Base-by-base conservation (phyloP, 805 yeast genomes). In the Barnettozyma populi region DNA sequence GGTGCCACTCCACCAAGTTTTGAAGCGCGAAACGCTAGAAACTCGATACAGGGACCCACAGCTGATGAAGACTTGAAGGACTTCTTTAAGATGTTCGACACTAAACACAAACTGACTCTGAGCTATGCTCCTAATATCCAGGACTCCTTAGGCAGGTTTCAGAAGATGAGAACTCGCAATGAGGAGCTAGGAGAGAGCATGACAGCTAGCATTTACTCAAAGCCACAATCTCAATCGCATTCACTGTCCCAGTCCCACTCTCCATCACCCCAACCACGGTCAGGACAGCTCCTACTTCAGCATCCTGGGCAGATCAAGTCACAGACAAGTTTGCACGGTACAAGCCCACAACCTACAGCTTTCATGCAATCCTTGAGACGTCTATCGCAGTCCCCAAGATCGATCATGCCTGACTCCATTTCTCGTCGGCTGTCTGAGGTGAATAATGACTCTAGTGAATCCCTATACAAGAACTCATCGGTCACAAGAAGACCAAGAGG, bases 21-120 rank as follows among this genome's bases (percentile, higher is more conserved):
- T 52, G 72, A 51, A 57, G 13, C 29, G 19, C 43, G 44, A 40
- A 20, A 36, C 34, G 27, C 27, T 14, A 46, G 46, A 34, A 32
- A 23, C 32, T 36, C 18, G 19, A 18, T 36, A 11, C 39, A 19
- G 13, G 5, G 18, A 11, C 31, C 32, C 4, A 24, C 73, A 54
- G 61, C 71, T 38, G 82, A 77, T 47, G 82, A 78, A 47, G 87
- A 81, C 53, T 70, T 86, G 18, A 74, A 83, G 49, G 86, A 84
- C 44, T 86, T 86, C 68, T 84, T 86, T 41, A 72, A 76, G 52
- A 70, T 84, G 73, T 77, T 86, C 39, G 94, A 86, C 53, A 77
- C 79, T 41, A 80, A 79, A 55, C 70, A 74, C 8, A 86, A 79
- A 38, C 63, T 80, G 21, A 70, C 76, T 36, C 57, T 60, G 19